phyloP scores from a whole-genome alignment of 176 grass and related monocot genomes.

The Aechmea fasciata region DNA sequence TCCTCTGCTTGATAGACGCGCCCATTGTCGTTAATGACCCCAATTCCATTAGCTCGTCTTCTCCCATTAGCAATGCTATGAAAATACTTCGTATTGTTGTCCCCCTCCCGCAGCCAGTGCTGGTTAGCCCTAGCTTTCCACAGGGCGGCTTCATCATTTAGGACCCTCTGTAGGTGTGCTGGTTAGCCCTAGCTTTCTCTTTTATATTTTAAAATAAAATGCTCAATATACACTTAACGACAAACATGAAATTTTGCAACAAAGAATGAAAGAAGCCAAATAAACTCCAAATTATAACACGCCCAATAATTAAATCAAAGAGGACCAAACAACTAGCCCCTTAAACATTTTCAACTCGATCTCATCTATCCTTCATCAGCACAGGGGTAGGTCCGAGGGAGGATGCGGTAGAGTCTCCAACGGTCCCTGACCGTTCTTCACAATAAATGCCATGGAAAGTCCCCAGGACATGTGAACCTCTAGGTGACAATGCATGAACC shows the following conservation, averaged over 20 bases:
- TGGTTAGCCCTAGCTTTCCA: too few relatives aligned
- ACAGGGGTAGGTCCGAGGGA: conserved; percentile 23
- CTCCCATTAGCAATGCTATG: too few relatives aligned
- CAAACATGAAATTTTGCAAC: neutral
- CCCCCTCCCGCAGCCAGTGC: too few relatives aligned
- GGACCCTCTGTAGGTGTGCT: too few relatives aligned
- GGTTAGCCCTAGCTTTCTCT: too few relatives aligned
- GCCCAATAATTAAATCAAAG: conserved; percentile 4
- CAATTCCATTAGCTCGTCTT: too few relatives aligned
- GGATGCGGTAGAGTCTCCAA: conserved; percentile 33
- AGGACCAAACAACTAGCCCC: neutral
- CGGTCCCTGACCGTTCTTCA: conserved; percentile 22
- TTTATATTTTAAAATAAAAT: too few relatives aligned
- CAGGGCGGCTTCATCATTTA: too few relatives aligned
- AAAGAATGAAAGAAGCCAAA: neutral
- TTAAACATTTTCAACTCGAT: conserved; percentile 3
- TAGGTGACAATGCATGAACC: conserved; percentile 36
- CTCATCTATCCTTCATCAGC: conserved; percentile 8
- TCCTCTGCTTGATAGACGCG: too few relatives aligned
- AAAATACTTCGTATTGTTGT: too few relatives aligned
- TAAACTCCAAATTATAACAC: neutral
- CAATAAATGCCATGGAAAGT: conserved; percentile 30
- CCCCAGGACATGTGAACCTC: conserved; percentile 29
- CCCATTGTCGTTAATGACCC: too few relatives aligned
- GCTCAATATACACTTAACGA: neutral